Conservation (phyloP, 306 rosid genomes). For the Calophaca sinica region DNA sequence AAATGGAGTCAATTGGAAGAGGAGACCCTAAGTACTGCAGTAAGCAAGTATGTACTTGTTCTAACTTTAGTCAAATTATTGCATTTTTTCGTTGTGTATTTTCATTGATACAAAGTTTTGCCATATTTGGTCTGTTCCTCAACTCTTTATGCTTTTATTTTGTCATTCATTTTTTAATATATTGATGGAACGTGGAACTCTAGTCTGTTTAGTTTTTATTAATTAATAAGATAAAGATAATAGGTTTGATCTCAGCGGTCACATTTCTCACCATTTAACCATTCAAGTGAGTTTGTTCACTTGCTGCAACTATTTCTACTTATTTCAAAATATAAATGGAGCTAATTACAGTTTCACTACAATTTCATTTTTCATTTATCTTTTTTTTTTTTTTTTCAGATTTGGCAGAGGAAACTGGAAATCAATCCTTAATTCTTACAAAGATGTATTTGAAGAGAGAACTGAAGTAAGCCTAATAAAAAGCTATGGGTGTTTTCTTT, state of each 20-base stretch:
- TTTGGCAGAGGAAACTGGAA: slow-evolving; percentile 72
- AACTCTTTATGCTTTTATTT: background rate
- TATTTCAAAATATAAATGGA: slow-evolving; percentile 1
- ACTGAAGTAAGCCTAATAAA: slow-evolving; percentile 55
- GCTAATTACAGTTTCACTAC: background rate
- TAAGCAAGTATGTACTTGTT: slow-evolving; percentile 56
- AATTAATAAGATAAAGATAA: background rate
- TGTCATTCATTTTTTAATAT: background rate
- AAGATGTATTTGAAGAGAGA: slow-evolving; percentile 63
- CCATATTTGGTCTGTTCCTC: background rate
- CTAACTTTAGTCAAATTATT: background rate
- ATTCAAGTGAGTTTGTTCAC: background rate
- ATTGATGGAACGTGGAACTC: background rate
- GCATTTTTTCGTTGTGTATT: background rate
- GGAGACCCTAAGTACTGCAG: slow-evolving; percentile 56
- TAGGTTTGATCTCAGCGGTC: background rate
- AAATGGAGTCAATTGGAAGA: slow-evolving; percentile 71
- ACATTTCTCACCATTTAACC: background rate
- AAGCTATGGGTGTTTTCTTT: background rate
- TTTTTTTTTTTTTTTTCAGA: slow-evolving; percentile 50
- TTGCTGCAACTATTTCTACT: slow-evolving; percentile 5
- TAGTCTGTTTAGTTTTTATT: background rate
- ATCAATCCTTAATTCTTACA: slow-evolving; percentile 47
- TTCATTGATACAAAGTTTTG: background rate
- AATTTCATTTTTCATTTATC: slow-evolving; percentile 21